Percentiles rank a stretch among this genome's conserved stretches.
These are phyloP conservation scores for Diaporthe sp. DNA, from an alignment of 2,329 filamentous ascomycete genomes.

Conservation along the genomic window DNA sequence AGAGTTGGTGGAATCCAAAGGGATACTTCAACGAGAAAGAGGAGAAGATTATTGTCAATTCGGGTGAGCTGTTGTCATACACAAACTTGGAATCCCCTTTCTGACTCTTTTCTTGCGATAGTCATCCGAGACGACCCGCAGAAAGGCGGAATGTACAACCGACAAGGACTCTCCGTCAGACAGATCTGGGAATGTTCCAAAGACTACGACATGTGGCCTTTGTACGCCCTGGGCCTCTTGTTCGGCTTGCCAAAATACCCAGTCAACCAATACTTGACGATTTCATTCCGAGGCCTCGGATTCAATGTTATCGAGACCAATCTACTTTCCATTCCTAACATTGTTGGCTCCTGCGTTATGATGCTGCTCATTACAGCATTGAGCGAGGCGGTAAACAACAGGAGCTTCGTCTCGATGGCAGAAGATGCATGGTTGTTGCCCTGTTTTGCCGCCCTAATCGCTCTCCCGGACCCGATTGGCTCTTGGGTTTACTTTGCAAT, in stretches of 20 bases:
- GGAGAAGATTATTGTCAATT: constrained; percentile 68
- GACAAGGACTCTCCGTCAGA: constrained; percentile 59
- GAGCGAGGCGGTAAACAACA: constrained; percentile 57
- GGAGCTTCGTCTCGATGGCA: constrained; percentile 57
- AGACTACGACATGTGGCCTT: constrained; percentile 65
- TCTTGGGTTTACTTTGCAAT: constrained; percentile 27
- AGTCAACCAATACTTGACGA: constrained; percentile 63
- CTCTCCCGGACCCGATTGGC: neutral
- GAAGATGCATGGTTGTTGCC: constrained; percentile 67
- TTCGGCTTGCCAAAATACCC: constrained; percentile 61
- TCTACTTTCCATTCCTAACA: constrained; percentile 64
- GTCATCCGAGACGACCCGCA: constrained; percentile 64
- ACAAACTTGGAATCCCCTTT: neutral
- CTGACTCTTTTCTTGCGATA: constrained; percentile 45
- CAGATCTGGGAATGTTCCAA: constrained; percentile 26
- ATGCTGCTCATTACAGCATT: constrained; percentile 61
- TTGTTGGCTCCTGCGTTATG: constrained; percentile 44
- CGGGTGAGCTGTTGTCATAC: neutral
- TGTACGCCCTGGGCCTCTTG: constrained; percentile 64
- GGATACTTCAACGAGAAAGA: constrained; percentile 50
- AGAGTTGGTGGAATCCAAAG: constrained; percentile 34
- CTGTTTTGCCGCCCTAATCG: constrained; percentile 51
- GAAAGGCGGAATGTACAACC: constrained; percentile 68
- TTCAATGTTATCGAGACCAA: constrained; percentile 67
- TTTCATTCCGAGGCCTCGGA: constrained; percentile 62